Evolutionary conservation across 306 rosid genomes (phyloP).

Genomic region (Abrus pulchellus): DNA sequence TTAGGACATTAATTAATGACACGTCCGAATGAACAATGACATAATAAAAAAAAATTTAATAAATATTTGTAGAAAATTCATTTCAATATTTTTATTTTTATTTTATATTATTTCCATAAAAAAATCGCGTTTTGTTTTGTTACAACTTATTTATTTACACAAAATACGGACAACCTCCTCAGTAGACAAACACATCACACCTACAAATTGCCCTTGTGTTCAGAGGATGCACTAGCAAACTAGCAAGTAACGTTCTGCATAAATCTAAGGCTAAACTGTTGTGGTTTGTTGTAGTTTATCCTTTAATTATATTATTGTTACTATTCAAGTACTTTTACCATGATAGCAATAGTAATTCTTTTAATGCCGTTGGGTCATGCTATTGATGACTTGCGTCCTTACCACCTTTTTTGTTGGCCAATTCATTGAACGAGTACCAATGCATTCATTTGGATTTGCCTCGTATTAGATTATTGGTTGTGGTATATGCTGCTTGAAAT

Average conservation of each 20-base stretch:
- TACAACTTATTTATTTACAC: too few species aligned
- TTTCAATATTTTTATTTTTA: too few species aligned
- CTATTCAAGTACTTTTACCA: neutral
- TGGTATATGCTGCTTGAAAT: neutral
- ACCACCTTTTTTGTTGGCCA: neutral
- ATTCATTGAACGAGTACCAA: neutral
- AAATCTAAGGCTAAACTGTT: neutral
- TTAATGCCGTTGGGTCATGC: constrained; percentile 21
- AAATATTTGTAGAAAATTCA: too few species aligned
- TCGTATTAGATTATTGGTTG: neutral
- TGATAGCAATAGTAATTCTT: neutral
- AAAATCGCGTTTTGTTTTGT: neutral
- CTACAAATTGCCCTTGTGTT: neutral
- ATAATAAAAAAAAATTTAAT: too few species aligned
- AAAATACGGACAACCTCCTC: neutral
- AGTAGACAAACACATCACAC: neutral
- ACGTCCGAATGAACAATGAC: too few species aligned
- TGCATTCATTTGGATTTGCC: neutral
- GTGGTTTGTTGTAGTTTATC: neutral
- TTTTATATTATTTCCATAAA: too few species aligned
- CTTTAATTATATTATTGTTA: neutral
- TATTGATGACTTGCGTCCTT: neutral
- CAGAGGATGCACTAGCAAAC: neutral
- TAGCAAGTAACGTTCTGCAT: neutral
- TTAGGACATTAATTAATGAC: too few species aligned